These are phyloP conservation scores for Alternaria novae-zelandiae DNA, from an alignment of 2,329 filamentous ascomycete species.

Conservation along the genomic window DNA sequence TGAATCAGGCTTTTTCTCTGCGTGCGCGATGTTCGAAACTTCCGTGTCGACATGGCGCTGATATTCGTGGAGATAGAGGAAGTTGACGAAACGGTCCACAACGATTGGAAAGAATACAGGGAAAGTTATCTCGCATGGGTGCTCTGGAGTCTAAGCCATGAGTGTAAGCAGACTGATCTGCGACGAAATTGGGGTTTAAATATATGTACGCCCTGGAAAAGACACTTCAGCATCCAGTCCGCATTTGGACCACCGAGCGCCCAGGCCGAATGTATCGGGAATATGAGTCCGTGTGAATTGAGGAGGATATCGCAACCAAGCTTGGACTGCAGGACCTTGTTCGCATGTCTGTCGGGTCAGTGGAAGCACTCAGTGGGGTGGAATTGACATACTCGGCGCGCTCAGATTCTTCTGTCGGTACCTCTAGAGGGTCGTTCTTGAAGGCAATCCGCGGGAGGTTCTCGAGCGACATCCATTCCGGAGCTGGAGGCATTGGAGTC, in stretches of 20 bases:
- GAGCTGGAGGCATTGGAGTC: too few species aligned
- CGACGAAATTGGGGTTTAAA: too few species aligned
- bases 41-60: neutral
- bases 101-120: accelerated
- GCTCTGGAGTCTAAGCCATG: accelerated
- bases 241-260: neutral
- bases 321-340: accelerated
- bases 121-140: neutral
- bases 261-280: neutral
- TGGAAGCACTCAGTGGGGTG: too few species aligned
- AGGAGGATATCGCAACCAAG: neutral
- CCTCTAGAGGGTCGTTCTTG: too few species aligned
- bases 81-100: neutral
- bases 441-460: too few species aligned
- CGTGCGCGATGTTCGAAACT: neutral
- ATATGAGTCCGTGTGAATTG: accelerated
- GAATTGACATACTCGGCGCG: too few species aligned
- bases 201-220: neutral
- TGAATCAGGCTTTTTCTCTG: neutral
- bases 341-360: too few species aligned
- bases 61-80: neutral
- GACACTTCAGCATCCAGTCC: neutral
- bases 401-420: too few species aligned
- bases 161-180: neutral
- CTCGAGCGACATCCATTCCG: too few species aligned